Evolutionary conservation across 768 basidiomycete species (phyloP).

Genomic region (Boletus reticulatus): DNA sequence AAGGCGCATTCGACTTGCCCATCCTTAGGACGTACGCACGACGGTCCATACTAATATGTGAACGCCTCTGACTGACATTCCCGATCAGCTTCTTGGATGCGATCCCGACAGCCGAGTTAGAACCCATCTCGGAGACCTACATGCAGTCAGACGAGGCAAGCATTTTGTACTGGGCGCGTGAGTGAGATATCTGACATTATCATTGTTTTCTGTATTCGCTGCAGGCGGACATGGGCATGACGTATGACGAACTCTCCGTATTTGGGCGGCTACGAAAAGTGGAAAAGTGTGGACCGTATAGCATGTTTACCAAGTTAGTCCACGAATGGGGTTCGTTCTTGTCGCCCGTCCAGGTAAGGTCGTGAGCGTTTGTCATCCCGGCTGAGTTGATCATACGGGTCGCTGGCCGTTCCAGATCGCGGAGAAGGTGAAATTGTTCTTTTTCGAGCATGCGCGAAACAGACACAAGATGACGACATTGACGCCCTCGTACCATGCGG

Average conservation of each 20-base stretch:
- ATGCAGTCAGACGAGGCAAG: conserved; percentile 89
- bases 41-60: neutral
- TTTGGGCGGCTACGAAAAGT: conserved; percentile 93
- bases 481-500: conserved; percentile 93
- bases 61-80: neutral
- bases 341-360: conserved; percentile 73
- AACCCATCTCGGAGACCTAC: conserved; percentile 92
- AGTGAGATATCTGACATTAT: neutral
- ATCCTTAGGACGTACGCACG: conserved; percentile 65
- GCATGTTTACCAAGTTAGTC: conserved; percentile 93
- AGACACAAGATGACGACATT: conserved; percentile 98
- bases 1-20: conserved; percentile 76
- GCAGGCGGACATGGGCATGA: conserved; percentile 99
- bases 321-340: conserved; percentile 90
- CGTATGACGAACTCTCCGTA: conserved; percentile 92
- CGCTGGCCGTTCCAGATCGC: conserved; percentile 56
- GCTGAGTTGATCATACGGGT: conserved; percentile 35
- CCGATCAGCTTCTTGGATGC: conserved; percentile 79
- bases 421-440: conserved; percentile 96
- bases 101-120: conserved; percentile 92
- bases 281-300: conserved; percentile 97
- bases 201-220: neutral
- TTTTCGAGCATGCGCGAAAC: conserved; percentile 95
- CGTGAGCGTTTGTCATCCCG: too few species aligned
- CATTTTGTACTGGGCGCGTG: too few species aligned